Percentiles rank a stretch among this genome's conserved stretches.
phyloP scores from a whole-genome alignment of 2,329 filamentous ascomycete genomes.

The Phaeosphaeria sp. region DNA sequence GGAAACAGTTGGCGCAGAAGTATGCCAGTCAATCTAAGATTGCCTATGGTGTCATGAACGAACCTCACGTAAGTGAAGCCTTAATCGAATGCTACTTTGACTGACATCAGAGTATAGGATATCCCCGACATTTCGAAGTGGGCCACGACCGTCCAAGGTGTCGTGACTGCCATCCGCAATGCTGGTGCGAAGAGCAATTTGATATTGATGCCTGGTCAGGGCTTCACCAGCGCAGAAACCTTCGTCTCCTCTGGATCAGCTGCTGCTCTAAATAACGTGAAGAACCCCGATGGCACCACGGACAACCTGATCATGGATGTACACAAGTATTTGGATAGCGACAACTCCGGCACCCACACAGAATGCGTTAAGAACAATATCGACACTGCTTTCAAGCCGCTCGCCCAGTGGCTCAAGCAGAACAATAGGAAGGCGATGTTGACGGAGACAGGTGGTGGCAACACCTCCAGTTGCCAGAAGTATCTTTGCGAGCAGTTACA shows the following conservation, averaged over 20 bases:
- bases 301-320: conserved; percentile 59
- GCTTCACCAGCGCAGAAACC: conserved; percentile 54
- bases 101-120: background rate
- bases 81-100: too few species aligned
- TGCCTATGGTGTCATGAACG: conserved; percentile 73
- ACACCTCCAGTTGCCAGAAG: conserved; percentile 42
- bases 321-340: conserved; percentile 51
- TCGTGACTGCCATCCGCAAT: conserved; percentile 69
- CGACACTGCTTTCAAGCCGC: conserved; percentile 40
- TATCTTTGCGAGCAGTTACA: conserved; percentile 42
- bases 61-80: conserved; percentile 59
- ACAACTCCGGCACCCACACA: conserved; percentile 47
- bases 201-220: conserved; percentile 69
- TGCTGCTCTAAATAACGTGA: conserved; percentile 59
- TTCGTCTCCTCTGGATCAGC: conserved; percentile 39
- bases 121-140: conserved; percentile 61
- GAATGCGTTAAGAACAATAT: conserved; percentile 37
- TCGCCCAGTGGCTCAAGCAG: conserved; percentile 45
- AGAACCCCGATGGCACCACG: conserved; percentile 65
- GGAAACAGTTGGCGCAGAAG: conserved; percentile 62
- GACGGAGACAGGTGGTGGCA: conserved; percentile 52
- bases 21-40: conserved; percentile 63
- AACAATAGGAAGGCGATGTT: conserved; percentile 49
- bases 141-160: conserved; percentile 67
- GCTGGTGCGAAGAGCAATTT: conserved; percentile 68